These are phyloP conservation scores for Amaranthus tricolor DNA, from an alignment of 179 eudicot genomes.

Conservation along the genomic window DNA sequence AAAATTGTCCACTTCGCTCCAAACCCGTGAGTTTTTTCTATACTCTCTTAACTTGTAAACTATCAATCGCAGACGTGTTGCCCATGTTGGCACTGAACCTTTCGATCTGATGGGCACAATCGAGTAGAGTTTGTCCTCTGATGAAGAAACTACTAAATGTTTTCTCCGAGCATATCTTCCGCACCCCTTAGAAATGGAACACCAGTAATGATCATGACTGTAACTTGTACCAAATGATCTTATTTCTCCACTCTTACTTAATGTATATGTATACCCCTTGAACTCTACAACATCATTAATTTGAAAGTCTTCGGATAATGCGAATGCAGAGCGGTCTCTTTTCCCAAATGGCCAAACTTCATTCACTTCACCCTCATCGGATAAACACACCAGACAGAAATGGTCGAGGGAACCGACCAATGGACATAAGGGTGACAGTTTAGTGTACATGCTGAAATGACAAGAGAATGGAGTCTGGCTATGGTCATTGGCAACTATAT, in stretches of 20 bases:
- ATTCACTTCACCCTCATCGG: neutral
- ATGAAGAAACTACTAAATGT: neutral
- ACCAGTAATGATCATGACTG: neutral
- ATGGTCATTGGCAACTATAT: neutral
- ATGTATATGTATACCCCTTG: neutral
- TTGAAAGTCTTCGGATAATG: neutral
- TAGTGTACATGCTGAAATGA: neutral
- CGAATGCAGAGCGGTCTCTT: neutral
- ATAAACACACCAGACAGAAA: neutral
- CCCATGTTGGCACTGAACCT: neutral
- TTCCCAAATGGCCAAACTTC: neutral
- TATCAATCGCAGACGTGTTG: neutral
- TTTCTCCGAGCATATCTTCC: neutral
- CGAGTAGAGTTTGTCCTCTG: neutral
- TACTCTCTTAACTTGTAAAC: conserved; percentile 10
- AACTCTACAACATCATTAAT: conserved; percentile 6
- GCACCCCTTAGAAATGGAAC: neutral
- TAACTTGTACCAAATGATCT: neutral
- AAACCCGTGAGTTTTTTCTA: neutral
- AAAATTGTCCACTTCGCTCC: conserved; percentile 12
- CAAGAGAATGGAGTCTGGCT: neutral
- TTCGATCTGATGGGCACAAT: neutral
- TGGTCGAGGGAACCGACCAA: neutral
- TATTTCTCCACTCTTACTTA: conserved; percentile 9
- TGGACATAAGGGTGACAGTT: neutral